phyloP scores from a whole-genome alignment of 495 filamentous ascomycete genomes.

The Mycothermus thermophilus region DNA sequence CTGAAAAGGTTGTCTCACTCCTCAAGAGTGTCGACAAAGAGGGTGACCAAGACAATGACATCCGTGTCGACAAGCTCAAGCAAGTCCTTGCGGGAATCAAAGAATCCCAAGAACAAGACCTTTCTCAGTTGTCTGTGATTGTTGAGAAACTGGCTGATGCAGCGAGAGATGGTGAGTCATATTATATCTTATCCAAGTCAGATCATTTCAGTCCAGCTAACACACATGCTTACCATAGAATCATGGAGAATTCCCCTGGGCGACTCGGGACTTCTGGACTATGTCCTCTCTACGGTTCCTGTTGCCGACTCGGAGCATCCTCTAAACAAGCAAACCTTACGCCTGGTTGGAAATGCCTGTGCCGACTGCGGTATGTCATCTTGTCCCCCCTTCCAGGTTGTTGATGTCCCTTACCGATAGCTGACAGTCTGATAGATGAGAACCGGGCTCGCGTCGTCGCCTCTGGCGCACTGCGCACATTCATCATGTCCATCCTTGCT shows the following conservation, averaged over 20 bases:
- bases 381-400: background rate
- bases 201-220: too few relatives aligned
- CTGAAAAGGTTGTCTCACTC: background rate
- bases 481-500: conserved; percentile 42
- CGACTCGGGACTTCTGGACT: conserved; percentile 50
- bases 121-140: conserved; percentile 30
- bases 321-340: conserved; percentile 42
- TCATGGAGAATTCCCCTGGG: conserved; percentile 51
- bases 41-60: conserved; percentile 2
- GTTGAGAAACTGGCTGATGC: conserved; percentile 50
- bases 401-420: conserved; percentile 1
- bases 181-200: background rate
- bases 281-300: conserved; percentile 46
- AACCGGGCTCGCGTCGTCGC: conserved; percentile 55
- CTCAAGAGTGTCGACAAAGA: background rate
- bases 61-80: conserved; percentile 13
- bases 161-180: conserved; percentile 50
- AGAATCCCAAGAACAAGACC: conserved; percentile 21
- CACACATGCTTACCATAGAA: conserved; percentile 1
- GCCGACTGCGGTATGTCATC: conserved; percentile 53
- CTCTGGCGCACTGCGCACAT: conserved; percentile 39
- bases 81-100: conserved; percentile 13
- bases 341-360: conserved; percentile 67
- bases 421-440: conserved; percentile 39
- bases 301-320: conserved; percentile 17